phyloP scores from a whole-genome alignment of 495 filamentous ascomycete species.

The Penicillium maclennaniae region DNA sequence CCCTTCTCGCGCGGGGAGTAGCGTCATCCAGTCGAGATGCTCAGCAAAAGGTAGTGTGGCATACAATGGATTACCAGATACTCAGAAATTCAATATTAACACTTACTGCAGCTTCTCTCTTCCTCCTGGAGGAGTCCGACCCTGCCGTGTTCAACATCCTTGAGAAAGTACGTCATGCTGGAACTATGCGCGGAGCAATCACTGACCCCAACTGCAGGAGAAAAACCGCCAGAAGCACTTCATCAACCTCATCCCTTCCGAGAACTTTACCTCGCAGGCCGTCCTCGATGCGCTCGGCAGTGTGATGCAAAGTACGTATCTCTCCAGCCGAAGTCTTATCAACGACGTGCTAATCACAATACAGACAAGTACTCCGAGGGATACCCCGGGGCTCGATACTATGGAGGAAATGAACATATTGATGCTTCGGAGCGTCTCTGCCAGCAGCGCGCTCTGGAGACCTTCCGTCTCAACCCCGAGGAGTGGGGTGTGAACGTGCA shows the following conservation, averaged over 20 bases:
- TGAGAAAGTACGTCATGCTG: slow-evolving; percentile 63
- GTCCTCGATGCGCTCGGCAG: slow-evolving; percentile 95
- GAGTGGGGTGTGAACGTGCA: slow-evolving; percentile 99
- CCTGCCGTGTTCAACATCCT: slow-evolving; percentile 82
- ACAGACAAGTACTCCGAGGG: slow-evolving; percentile 99
- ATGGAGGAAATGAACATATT: slow-evolving; percentile 95
- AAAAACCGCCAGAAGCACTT: slow-evolving; percentile 94
- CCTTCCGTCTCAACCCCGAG: slow-evolving; percentile 74
- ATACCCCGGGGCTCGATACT: slow-evolving; percentile 94
- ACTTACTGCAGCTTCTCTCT: slow-evolving; percentile 62
- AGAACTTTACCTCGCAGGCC: slow-evolving; percentile 98
- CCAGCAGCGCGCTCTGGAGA: slow-evolving; percentile 80
- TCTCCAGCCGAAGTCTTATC: slow-evolving; percentile 5
- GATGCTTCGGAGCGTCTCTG: slow-evolving; percentile 87
- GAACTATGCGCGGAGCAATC: neutral
- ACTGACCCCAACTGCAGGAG: slow-evolving; percentile 56
- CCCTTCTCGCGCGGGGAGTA: slow-evolving; percentile 34
- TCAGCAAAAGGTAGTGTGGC: slow-evolving; percentile 39
- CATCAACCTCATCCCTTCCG: slow-evolving; percentile 97
- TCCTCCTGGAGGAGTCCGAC: slow-evolving; percentile 80
- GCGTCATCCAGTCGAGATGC: slow-evolving; percentile 38
- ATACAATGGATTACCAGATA: slow-evolving; percentile 6
- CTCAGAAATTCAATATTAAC: slow-evolving; percentile 4
- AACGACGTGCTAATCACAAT: slow-evolving; percentile 10
- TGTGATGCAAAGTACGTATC: slow-evolving; percentile 87